Evolutionary conservation across 345 rosid genomes (phyloP).

Genomic region (Eucalyptus urophylla): DNA sequence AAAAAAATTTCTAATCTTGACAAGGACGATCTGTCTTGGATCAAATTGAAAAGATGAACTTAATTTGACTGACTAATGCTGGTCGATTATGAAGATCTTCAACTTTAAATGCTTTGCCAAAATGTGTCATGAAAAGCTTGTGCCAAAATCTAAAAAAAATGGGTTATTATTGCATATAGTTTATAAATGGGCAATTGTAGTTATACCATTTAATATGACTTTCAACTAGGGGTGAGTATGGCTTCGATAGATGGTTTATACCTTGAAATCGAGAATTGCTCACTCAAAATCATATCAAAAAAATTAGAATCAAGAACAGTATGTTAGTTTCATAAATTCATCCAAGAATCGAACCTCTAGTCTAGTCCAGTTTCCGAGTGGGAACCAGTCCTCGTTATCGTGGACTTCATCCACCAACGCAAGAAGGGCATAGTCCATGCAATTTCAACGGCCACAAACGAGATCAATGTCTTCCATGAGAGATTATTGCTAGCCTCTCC

Average conservation of each 20-base stretch:
- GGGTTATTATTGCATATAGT: neutral
- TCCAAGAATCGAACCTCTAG: fast-evolving
- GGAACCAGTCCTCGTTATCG: too few species aligned
- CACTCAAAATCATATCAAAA: too few species aligned
- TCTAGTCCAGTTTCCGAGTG: too few species aligned
- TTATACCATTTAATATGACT: neutral
- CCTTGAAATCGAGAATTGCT: too few species aligned
- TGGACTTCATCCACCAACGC: too few species aligned
- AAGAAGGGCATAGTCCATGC: too few species aligned
- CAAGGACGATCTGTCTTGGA: neutral
- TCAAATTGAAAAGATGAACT: neutral
- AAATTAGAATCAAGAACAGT: too few species aligned
- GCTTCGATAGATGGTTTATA: too few species aligned
- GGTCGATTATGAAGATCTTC: neutral
- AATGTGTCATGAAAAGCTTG: neutral
- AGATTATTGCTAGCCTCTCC: too few species aligned
- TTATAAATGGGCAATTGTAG: neutral
- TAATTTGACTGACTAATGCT: neutral
- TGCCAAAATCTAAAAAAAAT: neutral
- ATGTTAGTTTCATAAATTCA: fast-evolving
- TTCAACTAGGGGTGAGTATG: neutral
- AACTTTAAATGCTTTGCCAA: neutral
- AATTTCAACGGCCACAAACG: too few species aligned
- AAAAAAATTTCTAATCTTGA: too few species aligned
- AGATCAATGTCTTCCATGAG: too few species aligned